phyloP scores from a whole-genome alignment of 1,284 basidiomycete genomes.

The Earliella scabrosa region DNA sequence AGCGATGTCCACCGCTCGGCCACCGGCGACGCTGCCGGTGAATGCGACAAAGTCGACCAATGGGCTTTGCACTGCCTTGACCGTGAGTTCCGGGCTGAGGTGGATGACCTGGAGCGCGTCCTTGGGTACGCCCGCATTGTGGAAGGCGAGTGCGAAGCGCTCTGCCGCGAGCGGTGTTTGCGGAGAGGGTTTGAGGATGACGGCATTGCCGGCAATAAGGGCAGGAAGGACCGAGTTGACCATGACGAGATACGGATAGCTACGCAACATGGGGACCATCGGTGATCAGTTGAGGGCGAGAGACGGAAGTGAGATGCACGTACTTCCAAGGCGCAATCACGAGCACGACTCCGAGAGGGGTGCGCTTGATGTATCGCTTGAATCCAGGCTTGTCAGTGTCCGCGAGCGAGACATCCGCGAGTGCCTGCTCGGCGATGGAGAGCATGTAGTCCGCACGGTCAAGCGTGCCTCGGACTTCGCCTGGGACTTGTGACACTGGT shows the following conservation, averaged over 20 bases:
- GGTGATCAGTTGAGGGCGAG: conserved; percentile 4
- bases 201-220: conserved; percentile 86
- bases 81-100: conserved; percentile 69
- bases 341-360: conserved; percentile 87
- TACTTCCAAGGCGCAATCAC: conserved; percentile 93
- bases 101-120: conserved; percentile 84
- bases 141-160: conserved; percentile 72
- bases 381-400: conserved; percentile 85
- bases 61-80: conserved; percentile 68
- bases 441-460: conserved; percentile 87
- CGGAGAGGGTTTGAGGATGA: conserved; percentile 93
- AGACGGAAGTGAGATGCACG: conserved; percentile 29
- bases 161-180: conserved; percentile 92
- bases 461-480: conserved; percentile 83
- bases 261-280: conserved; percentile 38
- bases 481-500: conserved; percentile 75
- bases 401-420: conserved; percentile 77
- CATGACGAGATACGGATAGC: conserved; percentile 88
- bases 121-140: conserved; percentile 76
- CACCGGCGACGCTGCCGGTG: conserved; percentile 83
- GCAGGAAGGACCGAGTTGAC: conserved; percentile 93
- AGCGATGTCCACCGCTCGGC: conserved; percentile 64
- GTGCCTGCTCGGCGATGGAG: conserved; percentile 77
- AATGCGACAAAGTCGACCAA: conserved; percentile 85
- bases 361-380: conserved; percentile 80